Evolutionary conservation across 345 rosid species (phyloP).

Genomic region (Salix viminalis): DNA sequence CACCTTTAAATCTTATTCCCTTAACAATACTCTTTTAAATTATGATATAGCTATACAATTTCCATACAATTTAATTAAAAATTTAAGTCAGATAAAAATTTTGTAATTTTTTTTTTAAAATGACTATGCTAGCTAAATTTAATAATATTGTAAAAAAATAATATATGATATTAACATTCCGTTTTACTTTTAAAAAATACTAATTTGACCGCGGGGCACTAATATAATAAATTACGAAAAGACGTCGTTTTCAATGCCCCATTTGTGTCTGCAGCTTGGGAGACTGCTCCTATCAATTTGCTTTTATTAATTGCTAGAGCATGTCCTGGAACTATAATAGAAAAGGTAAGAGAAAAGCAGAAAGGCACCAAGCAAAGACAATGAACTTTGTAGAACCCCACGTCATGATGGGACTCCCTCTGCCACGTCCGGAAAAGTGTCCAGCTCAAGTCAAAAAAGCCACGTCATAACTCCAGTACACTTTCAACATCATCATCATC

Average conservation of each 20-base stretch:
- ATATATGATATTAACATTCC: too few relatives aligned
- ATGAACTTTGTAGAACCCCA: background rate
- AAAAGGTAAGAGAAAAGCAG: background rate
- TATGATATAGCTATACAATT: too few relatives aligned
- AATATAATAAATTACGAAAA: background rate
- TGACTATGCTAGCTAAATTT: too few relatives aligned
- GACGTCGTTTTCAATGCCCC: background rate
- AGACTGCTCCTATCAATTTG: background rate
- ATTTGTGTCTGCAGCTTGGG: background rate
- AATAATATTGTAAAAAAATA: too few relatives aligned
- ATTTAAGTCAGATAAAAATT: too few relatives aligned
- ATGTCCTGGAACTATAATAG: background rate
- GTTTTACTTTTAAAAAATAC: too few relatives aligned
- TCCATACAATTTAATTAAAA: too few relatives aligned
- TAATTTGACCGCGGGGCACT: too few relatives aligned
- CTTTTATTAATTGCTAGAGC: background rate
- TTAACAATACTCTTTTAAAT: too few relatives aligned
- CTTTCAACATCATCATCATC: background rate
- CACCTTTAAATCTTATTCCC: too few relatives aligned
- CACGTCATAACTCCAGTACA: background rate
- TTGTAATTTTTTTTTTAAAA: too few relatives aligned
- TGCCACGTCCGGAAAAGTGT: background rate
- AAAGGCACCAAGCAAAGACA: background rate
- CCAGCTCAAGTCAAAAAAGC: too few relatives aligned
- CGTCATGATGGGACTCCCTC: conserved; percentile 13